A percentile compares a stretch with the other conserved stretches of the same genome.
These are phyloP conservation scores for Podaxis rugospora DNA, from an alignment of 768 basidiomycete genomes.

Conservation along the genomic window DNA sequence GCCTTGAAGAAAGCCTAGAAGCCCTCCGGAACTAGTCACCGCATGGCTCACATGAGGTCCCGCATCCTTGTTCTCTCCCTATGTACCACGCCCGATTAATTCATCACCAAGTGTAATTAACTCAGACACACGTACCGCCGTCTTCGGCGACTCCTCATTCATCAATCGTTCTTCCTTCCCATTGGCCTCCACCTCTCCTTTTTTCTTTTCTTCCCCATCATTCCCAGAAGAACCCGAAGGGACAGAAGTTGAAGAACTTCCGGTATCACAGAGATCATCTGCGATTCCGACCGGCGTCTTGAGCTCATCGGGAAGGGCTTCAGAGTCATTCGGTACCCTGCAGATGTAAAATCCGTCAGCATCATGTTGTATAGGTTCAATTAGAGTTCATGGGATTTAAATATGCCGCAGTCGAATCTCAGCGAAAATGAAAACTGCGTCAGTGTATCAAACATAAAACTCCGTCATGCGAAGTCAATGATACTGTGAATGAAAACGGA, in stretches of 20 bases:
- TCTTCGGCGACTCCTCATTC: constrained; percentile 24
- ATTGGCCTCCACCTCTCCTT: constrained; percentile 15
- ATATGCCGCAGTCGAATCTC: not conserved
- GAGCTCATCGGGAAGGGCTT: constrained; percentile 57
- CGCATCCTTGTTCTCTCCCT: constrained; percentile 9
- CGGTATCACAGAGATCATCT: constrained; percentile 49
- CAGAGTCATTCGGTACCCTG: constrained; percentile 54
- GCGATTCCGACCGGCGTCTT: constrained; percentile 58
- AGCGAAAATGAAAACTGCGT: not conserved
- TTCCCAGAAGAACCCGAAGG: constrained; percentile 11
- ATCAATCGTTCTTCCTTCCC: constrained; percentile 13
- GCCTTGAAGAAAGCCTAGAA: constrained; percentile 57
- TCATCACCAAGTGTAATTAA: constrained; percentile 6
- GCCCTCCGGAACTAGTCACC: constrained; percentile 27
- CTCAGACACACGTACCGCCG: constrained; percentile 22
- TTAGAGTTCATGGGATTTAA: not conserved
- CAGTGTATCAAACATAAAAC: constrained; percentile 1
- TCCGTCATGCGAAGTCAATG: not conserved
- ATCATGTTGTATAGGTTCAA: constrained; percentile 1
- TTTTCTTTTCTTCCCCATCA: constrained; percentile 17
- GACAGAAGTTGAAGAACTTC: constrained; percentile 4
- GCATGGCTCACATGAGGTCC: constrained; percentile 15
- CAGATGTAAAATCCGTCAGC: constrained; percentile 8
- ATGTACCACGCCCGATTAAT: constrained; percentile 1
- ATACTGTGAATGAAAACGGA: not conserved